These are phyloP conservation scores for Mesembryanthemum crystallinum DNA, from an alignment of 148 eudicot genomes.

Conservation along the genomic window DNA sequence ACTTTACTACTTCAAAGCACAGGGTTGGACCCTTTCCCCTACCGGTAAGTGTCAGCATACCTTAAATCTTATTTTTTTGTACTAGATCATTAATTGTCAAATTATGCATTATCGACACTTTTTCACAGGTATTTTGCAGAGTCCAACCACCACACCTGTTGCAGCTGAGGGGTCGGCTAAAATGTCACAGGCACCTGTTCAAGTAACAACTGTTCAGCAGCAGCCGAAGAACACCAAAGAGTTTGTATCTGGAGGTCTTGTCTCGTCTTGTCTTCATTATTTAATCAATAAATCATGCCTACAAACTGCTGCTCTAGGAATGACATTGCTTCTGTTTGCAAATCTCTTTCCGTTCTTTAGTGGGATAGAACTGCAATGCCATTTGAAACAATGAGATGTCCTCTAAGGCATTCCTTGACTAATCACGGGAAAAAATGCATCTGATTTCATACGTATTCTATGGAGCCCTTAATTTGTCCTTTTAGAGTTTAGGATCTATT, in stretches of 20 bases:
- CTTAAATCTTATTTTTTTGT: neutral
- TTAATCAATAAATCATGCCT: neutral
- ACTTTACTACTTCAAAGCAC: constrained; percentile 72
- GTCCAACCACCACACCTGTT: constrained; percentile 28
- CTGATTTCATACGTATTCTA: too few relatives aligned
- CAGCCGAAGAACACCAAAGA: constrained; percentile 27
- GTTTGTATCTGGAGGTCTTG: constrained; percentile 52
- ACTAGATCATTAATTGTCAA: neutral
- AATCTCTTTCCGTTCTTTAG: neutral
- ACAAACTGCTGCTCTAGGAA: neutral
- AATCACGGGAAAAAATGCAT: too few relatives aligned
- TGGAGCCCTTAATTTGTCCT: neutral
- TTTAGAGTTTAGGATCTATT: neutral
- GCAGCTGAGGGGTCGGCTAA: constrained; percentile 37
- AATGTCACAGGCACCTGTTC: constrained; percentile 26
- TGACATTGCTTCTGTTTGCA: neutral
- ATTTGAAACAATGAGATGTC: too few relatives aligned
- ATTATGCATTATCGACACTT: neutral
- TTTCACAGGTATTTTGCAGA: constrained; percentile 48
- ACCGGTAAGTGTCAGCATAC: neutral
- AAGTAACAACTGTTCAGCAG: constrained; percentile 32
- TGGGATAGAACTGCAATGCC: neutral
- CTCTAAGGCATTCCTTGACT: neutral
- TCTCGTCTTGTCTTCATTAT: constrained; percentile 2
- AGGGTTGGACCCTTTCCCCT: constrained; percentile 43